Conservation (phyloP, 2,329 filamentous ascomycete species). For the Fusarium floridanum region DNA sequence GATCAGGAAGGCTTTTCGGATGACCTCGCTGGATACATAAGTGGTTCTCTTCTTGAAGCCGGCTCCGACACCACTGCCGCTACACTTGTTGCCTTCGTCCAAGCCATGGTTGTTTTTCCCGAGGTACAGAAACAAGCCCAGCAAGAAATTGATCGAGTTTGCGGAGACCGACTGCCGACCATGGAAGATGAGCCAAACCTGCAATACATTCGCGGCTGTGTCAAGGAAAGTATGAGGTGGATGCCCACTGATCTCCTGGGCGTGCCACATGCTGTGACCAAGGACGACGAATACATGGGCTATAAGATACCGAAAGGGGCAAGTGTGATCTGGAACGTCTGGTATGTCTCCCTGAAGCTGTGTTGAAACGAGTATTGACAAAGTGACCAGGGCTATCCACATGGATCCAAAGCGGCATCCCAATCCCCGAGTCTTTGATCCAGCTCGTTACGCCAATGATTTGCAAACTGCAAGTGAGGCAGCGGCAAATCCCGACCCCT, state of each 20-base stretch:
- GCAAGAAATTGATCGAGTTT: slow-evolving; percentile 58
- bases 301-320: slow-evolving; percentile 48
- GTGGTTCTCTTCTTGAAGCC: slow-evolving; percentile 43
- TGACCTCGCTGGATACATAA: slow-evolving; percentile 21
- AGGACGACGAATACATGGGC: slow-evolving; percentile 42
- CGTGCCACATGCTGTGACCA: slow-evolving; percentile 54
- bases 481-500: slow-evolving; percentile 11
- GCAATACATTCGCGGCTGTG: slow-evolving; percentile 55
- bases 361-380: background rate
- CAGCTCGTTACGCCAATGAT: slow-evolving; percentile 45
- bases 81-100: slow-evolving; percentile 52
- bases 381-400: slow-evolving; percentile 53
- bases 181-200: slow-evolving; percentile 58
- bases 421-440: slow-evolving; percentile 50
- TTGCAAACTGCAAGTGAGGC: slow-evolving; percentile 19
- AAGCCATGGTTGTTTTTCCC: slow-evolving; percentile 61
- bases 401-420: slow-evolving; percentile 78
- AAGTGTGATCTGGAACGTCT: slow-evolving; percentile 42
- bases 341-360: slow-evolving; percentile 1
- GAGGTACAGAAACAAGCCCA: slow-evolving; percentile 58
- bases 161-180: slow-evolving; percentile 59
- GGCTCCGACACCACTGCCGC: slow-evolving; percentile 50
- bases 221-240: slow-evolving; percentile 53
- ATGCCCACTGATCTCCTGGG: slow-evolving; percentile 48
- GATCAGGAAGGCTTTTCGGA: slow-evolving; percentile 11